These are phyloP conservation scores for Flagelloscypha sp. DNA, from an alignment of 768 basidiomycete genomes.

Conservation along the genomic window DNA sequence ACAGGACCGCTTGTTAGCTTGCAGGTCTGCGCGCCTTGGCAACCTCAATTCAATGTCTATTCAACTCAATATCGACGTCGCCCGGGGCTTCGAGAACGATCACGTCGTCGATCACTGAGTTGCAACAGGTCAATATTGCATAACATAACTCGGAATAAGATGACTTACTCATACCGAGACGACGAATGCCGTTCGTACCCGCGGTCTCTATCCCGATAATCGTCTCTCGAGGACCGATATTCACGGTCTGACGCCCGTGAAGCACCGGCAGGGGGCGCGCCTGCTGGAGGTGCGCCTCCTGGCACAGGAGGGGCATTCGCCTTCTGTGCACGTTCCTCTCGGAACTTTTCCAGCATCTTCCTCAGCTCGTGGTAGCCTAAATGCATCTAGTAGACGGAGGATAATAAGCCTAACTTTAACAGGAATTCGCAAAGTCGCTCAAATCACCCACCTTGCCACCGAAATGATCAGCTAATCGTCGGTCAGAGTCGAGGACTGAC, in stretches of 20 bases:
- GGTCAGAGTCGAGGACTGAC: slow-evolving; percentile 94
- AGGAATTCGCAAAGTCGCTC: too few species aligned
- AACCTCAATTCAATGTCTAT: slow-evolving; percentile 1
- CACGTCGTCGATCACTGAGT: slow-evolving; percentile 60
- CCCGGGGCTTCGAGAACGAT: slow-evolving; percentile 67
- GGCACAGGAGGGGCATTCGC: slow-evolving; percentile 44
- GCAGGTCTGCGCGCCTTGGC: too few species aligned
- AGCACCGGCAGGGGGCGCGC: slow-evolving; percentile 28
- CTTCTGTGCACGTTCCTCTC: slow-evolving; percentile 83
- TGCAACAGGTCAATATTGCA: slow-evolving; percentile 18
- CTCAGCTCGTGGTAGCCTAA: slow-evolving; percentile 97
- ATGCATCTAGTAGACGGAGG: slow-evolving; percentile 69
- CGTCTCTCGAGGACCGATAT: slow-evolving; percentile 54
- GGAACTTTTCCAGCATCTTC: slow-evolving; percentile 85
- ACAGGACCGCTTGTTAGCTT: too few species aligned
- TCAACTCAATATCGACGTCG: slow-evolving; percentile 27
- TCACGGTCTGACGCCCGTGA: slow-evolving; percentile 39
- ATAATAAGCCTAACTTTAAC: slow-evolving; percentile 9
- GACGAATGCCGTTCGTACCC: slow-evolving; percentile 62
- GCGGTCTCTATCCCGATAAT: slow-evolving; percentile 60
- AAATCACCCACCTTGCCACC: slow-evolving; percentile 82
- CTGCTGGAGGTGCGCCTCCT: slow-evolving; percentile 24
- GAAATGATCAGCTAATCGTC: slow-evolving; percentile 98
- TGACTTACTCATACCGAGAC: slow-evolving; percentile 67
- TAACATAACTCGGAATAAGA: slow-evolving; percentile 15